Evolutionary conservation across 495 filamentous ascomycete genomes (phyloP).

Genomic region (Ramalina peruviana): DNA sequence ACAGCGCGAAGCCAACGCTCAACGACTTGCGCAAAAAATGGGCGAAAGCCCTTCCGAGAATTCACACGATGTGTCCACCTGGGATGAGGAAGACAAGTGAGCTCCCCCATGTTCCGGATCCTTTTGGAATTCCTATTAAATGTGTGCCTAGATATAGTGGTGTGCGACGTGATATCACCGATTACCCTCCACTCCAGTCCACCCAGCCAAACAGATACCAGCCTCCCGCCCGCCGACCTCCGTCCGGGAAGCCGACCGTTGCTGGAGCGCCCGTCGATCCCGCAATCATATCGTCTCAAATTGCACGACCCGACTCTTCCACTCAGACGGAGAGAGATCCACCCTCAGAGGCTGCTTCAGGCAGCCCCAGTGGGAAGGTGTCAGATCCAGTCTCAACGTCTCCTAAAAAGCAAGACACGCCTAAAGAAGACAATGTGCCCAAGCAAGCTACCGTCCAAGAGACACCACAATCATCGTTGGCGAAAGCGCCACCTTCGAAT

Average conservation of each 20-base stretch:
- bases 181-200: conserved; percentile 53
- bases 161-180: conserved; percentile 56
- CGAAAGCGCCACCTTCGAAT: conserved; percentile 29
- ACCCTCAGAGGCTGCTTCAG: conserved; percentile 7
- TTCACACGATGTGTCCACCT: conserved; percentile 48
- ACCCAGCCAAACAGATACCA: conserved; percentile 68
- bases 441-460: not conserved
- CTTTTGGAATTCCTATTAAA: not conserved
- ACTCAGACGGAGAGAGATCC: conserved; percentile 24
- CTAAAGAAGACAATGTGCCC: conserved; percentile 11
- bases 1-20: conserved; percentile 60
- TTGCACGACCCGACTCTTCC: conserved; percentile 38
- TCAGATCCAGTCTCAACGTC: conserved; percentile 5
- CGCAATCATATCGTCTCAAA: conserved; percentile 65
- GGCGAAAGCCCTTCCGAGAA: conserved; percentile 55
- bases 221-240: conserved; percentile 71
- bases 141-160: conserved; percentile 61
- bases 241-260: conserved; percentile 56
- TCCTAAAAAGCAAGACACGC: conserved; percentile 7
- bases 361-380: conserved; percentile 4
- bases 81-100: conserved; percentile 87
- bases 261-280: conserved; percentile 63
- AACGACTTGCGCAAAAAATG: conserved; percentile 79
- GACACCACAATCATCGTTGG: not conserved
- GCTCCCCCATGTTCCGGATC: conserved; percentile 14